Base-by-base conservation (phyloP, 106 monocot species). In the Dendrobium officinale region DNA sequence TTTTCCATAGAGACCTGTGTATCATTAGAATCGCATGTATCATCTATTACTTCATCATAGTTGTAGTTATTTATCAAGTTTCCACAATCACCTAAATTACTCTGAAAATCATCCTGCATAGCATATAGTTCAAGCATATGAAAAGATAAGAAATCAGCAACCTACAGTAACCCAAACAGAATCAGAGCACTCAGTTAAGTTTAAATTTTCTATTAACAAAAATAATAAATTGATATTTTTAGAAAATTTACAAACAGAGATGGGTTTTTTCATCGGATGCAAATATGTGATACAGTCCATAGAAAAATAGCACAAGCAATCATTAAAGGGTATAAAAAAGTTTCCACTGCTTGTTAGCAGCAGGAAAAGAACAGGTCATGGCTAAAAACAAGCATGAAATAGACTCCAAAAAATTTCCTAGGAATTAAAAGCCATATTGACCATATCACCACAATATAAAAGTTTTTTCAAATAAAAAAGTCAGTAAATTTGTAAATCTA, bases 51-150 rank as follows among this genome's bases (percentile, higher is more conserved):
- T 49, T 18, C 11, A 26, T 49, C 51, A 49, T 11, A 48, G 51
- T 16, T 76, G 76, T 10, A 76, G 40, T 49, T 51, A 76, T 16
- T 76, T 24, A 48, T 24, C 27, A 0, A 9, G n/a, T 5, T 76
- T 48, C 49, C 76, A 76, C 0, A 49, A 49, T 49, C 49, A 24
- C 76, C 10, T 3, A 76, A 49, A 76, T 26, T 76, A n/a, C 16
- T 15, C 48, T 27, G 27, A 76, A 51, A 76, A 26, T 8, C 49
- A 47, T 76, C 76, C 76, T 76, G 76, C 27, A 76, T 26, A 49
- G 26, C 24, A 51, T 49, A 29, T 49, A 49, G 26, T 76, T 49
- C 76, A 76, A 76, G 26, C 11, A 15, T 9, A 27, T 2, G 76
- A 49, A 18, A 49, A 20, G 0, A 51, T 10, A 18, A 76, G 8